A percentile compares a stretch with the other conserved stretches of the same genome.
Evolutionary conservation across 2,329 filamentous ascomycete genomes (phyloP).

Genomic region (Geosmithia flava): DNA sequence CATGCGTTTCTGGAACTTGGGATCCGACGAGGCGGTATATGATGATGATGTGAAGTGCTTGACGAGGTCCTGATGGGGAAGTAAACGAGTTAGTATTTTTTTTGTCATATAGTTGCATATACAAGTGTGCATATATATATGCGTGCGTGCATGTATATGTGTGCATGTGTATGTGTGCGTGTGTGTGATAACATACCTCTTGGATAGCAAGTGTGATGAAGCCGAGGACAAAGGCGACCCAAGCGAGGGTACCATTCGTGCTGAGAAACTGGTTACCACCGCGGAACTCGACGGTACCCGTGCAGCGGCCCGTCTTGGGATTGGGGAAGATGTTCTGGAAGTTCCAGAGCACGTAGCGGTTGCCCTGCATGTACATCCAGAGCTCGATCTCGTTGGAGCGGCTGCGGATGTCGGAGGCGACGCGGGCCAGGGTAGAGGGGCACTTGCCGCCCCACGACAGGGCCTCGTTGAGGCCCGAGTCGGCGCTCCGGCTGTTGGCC

Average conservation of each 20-base stretch:
- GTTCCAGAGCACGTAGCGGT: constrained; percentile 26
- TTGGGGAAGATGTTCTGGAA: constrained; percentile 25
- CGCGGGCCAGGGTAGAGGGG: constrained; percentile 10
- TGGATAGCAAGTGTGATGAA: constrained; percentile 22
- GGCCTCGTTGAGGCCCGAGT: constrained; percentile 14
- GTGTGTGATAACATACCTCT: constrained; percentile 11
- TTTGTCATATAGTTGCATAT: too few species aligned
- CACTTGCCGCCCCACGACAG: constrained; percentile 15
- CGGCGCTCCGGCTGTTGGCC: constrained; percentile 17
- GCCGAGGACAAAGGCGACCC: constrained; percentile 24
- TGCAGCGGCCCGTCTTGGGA: constrained; percentile 21
- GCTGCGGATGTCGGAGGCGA: constrained; percentile 16
- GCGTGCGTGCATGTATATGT: too few species aligned
- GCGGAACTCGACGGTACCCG: constrained; percentile 24
- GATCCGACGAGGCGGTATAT: constrained; percentile 13
- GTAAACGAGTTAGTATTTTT: not conserved
- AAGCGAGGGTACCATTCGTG: constrained; percentile 22
- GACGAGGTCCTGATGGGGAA: constrained; percentile 15
- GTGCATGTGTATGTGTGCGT: too few species aligned
- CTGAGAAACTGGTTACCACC: constrained; percentile 25
- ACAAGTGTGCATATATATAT: too few species aligned
- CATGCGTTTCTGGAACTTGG: constrained; percentile 14
- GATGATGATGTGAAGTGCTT: constrained; percentile 12
- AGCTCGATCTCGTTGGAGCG: constrained; percentile 15
- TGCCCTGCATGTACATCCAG: constrained; percentile 24